These are phyloP conservation scores for Mycena filopes DNA, from an alignment of 768 basidiomycete genomes.

Conservation along the genomic window DNA sequence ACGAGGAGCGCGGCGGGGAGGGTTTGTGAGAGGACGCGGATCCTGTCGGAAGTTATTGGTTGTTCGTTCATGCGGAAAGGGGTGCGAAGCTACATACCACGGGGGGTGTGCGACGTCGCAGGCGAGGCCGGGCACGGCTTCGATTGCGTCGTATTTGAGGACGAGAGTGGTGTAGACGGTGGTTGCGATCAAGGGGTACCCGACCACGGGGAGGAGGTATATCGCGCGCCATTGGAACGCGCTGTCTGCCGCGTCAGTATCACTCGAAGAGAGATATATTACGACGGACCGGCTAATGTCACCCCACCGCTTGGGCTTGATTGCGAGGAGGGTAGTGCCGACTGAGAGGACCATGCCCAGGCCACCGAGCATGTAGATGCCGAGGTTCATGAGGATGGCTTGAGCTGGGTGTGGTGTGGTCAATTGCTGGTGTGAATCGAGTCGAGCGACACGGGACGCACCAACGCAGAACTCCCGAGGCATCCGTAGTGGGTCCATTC, in stretches of 20 bases:
- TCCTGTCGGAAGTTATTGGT: conserved; percentile 50
- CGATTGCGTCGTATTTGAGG: conserved; percentile 54
- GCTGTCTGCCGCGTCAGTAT: no score
- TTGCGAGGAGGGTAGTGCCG: conserved; percentile 52
- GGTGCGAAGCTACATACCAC: conserved; percentile 67
- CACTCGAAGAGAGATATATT: no score
- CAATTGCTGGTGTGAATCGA: neutral
- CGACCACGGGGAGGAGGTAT: conserved; percentile 56
- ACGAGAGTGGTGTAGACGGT: conserved; percentile 55
- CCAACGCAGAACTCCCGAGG: conserved; percentile 67
- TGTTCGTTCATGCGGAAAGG: neutral
- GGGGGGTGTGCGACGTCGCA: conserved; percentile 69
- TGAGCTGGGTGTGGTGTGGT: conserved; percentile 48
- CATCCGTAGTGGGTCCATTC: conserved; percentile 71
- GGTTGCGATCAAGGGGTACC: conserved; percentile 60
- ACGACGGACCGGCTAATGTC: no score
- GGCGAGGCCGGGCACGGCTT: conserved; percentile 61
- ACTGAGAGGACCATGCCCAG: conserved; percentile 55
- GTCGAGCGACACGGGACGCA: conserved; percentile 42
- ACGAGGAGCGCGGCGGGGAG: conserved; percentile 56
- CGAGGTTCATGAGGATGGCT: conserved; percentile 54
- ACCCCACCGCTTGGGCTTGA: conserved; percentile 55
- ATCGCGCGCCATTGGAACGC: conserved; percentile 59
- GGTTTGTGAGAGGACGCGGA: conserved; percentile 71
- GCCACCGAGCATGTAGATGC: conserved; percentile 57